Conservation (phyloP, 495 filamentous ascomycete genomes). For the Penicillium atrosanguineum region DNA sequence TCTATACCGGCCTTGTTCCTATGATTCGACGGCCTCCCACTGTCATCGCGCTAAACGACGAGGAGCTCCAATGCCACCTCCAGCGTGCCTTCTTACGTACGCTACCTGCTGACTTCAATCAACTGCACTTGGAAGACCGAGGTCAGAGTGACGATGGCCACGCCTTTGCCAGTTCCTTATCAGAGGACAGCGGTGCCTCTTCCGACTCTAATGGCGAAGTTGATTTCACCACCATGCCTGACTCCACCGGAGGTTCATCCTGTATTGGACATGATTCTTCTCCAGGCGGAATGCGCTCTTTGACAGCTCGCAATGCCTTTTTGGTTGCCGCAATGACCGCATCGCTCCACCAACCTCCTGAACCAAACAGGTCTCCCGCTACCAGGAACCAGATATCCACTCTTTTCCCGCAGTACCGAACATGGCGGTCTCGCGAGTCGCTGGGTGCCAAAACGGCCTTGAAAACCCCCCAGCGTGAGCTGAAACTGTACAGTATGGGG, state of each 20-base stretch:
- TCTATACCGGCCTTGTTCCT: neutral
- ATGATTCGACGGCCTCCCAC: constrained; percentile 59
- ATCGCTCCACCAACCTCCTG: constrained; percentile 14
- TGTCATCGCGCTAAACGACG: constrained; percentile 48
- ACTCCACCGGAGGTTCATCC: neutral
- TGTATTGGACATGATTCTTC: neutral
- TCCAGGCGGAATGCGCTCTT: neutral
- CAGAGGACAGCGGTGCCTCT: neutral
- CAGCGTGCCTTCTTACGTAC: constrained; percentile 19
- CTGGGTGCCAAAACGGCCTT: constrained; percentile 1
- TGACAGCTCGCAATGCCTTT: neutral
- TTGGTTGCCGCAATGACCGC: neutral
- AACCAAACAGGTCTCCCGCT: constrained; percentile 6
- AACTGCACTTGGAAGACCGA: constrained; percentile 17
- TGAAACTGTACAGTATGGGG: constrained; percentile 1
- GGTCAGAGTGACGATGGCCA: constrained; percentile 12
- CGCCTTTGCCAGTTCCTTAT: neutral
- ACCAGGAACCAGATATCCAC: constrained; percentile 5
- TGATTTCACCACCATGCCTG: neutral
- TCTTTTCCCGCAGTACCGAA: constrained; percentile 1
- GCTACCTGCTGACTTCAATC: constrained; percentile 14
- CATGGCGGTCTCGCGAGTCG: constrained; percentile 1
- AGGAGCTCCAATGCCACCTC: constrained; percentile 45
- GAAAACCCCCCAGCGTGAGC: constrained; percentile 8
- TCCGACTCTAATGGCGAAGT: neutral